Conservation (phyloP, 1,284 basidiomycete species). For the Sphagnurus paluster region DNA sequence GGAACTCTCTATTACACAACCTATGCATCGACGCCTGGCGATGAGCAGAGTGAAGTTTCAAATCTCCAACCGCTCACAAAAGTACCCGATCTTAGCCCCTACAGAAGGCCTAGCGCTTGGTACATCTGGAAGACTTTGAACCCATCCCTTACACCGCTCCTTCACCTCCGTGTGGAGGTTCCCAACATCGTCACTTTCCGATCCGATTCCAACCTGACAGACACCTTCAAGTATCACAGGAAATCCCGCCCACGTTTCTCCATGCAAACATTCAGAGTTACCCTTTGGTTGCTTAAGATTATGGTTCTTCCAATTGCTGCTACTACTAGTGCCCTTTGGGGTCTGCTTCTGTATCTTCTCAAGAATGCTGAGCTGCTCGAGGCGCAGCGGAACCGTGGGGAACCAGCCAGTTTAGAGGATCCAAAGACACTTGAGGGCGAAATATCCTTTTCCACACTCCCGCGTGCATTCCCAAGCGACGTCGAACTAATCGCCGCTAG, state of each 20-base stretch:
- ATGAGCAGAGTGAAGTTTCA: conserved; percentile 26
- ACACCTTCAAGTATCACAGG: conserved; percentile 24
- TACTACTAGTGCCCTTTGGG: conserved; percentile 77
- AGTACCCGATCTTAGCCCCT: conserved; percentile 23
- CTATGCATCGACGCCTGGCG: conserved; percentile 42
- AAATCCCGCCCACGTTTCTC: conserved; percentile 44
- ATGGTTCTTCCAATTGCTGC: conserved; percentile 83
- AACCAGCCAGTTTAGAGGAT: conserved; percentile 37
- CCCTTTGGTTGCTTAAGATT: conserved; percentile 79
- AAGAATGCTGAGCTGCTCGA: conserved; percentile 92
- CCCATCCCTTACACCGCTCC: conserved; percentile 62
- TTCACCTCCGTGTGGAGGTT: conserved; percentile 82
- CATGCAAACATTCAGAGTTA: conserved; percentile 48
- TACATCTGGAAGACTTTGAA: conserved; percentile 84
- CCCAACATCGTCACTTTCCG: conserved; percentile 77
- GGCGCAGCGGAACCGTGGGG: conserved; percentile 69
- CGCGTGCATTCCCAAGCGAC: conserved; percentile 77
- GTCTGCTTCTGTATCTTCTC: conserved; percentile 83
- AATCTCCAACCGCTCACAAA: conserved; percentile 30
- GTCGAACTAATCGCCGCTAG: conserved; percentile 79
- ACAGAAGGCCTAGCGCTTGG: conserved; percentile 50
- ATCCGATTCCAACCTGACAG: conserved; percentile 31
- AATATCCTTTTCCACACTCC: conserved; percentile 68
- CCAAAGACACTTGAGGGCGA: conserved; percentile 42
- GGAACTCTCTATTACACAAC: conserved; percentile 73